phyloP scores from a whole-genome alignment of 352 stramenopile species.

The Phytophthora megakarya region DNA sequence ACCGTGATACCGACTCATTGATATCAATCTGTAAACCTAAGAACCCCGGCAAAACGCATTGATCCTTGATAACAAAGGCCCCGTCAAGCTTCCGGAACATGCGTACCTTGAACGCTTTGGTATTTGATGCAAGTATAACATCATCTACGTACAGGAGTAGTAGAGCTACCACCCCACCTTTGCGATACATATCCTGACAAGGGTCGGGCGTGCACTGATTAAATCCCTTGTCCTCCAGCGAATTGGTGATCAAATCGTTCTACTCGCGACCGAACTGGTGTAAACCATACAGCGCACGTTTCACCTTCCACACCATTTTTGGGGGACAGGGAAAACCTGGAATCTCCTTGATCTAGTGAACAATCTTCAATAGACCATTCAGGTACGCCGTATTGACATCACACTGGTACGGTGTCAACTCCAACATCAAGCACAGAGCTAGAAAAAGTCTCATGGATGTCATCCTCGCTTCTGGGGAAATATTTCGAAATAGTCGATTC shows the following conservation, averaged over 20 bases:
- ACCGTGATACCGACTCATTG: not conserved
- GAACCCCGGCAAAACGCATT: not conserved
- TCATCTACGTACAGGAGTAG: conserved; percentile 8
- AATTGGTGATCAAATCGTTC: not conserved
- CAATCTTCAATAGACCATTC: not conserved
- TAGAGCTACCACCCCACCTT: not conserved
- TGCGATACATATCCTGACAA: conserved; percentile 4
- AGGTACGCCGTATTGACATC: no score
- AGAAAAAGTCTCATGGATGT: no score
- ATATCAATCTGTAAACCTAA: not conserved
- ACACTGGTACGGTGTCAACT: no score
- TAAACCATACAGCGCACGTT: not conserved
- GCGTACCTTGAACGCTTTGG: not conserved
- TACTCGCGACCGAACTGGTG: conserved; percentile 7
- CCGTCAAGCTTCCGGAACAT: conserved; percentile 10
- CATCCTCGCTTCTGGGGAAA: no score
- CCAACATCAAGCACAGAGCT: no score
- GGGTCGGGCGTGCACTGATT: not conserved
- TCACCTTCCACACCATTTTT: conserved; percentile 12
- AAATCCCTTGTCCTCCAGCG: not conserved
- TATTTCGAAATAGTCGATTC: no score
- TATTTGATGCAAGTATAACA: conserved; percentile 2
- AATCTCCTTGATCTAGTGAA: conserved; percentile 7
- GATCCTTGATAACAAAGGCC: conserved; percentile 9
- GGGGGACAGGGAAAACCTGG: conserved; percentile 7